Conservation (phyloP, 371 early-diverging fungal species). For the Neoconidiobolus thromboides region DNA sequence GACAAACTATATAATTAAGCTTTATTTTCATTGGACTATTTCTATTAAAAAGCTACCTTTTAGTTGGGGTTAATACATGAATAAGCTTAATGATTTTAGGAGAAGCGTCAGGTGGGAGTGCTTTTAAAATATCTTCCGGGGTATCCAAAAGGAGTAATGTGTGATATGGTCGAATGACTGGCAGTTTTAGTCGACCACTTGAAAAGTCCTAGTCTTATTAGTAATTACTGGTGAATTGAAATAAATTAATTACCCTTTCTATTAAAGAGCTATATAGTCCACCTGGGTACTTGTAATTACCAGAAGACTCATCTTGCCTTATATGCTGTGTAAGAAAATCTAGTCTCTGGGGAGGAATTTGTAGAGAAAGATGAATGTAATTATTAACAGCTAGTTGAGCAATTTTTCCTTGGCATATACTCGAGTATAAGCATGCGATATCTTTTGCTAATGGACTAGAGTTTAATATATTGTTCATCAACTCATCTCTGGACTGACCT, state of each 20-base stretch:
- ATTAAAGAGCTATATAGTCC: no score
- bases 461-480: slow-evolving; percentile 16
- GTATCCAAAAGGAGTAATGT: slow-evolving; percentile 64
- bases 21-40: no score
- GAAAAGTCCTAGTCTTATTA: no score
- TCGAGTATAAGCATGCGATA: slow-evolving; percentile 21
- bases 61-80: slow-evolving; percentile 73
- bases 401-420: slow-evolving; percentile 26
- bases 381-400: slow-evolving; percentile 56
- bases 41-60: slow-evolving; percentile 21
- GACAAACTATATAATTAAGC: slow-evolving; percentile 28
- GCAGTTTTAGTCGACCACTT: slow-evolving; percentile 8
- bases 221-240: no score
- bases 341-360: slow-evolving; percentile 22
- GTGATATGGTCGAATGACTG: slow-evolving; percentile 67
- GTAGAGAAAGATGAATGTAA: slow-evolving; percentile 54
- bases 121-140: slow-evolving; percentile 57
- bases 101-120: slow-evolving; percentile 61
- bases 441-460: slow-evolving; percentile 17
- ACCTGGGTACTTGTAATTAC: no score
- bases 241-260: no score
- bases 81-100: slow-evolving; percentile 68
- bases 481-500: slow-evolving; percentile 11
- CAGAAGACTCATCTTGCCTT: no score
- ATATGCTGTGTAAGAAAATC: no score